Percentiles rank a stretch among this genome's conserved stretches.
These are phyloP conservation scores for Phyllosticta citriasiana DNA, from an alignment of 2,329 filamentous ascomycete genomes.

Conservation along the genomic window DNA sequence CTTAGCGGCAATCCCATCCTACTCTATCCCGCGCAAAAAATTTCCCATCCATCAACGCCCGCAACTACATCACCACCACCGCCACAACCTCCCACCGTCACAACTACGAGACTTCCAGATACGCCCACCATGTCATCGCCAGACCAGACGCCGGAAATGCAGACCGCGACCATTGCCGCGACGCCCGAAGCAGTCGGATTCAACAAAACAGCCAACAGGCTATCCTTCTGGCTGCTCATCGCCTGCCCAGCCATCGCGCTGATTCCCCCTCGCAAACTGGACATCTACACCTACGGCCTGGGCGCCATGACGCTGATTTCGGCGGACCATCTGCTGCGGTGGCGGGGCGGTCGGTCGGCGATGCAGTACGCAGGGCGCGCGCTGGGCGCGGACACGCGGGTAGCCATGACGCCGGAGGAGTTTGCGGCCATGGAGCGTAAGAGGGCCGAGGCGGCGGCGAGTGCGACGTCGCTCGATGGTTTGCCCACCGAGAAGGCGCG, in stretches of 20 bases:
- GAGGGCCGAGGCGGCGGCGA: not conserved
- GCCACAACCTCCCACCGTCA: not conserved
- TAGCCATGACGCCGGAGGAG: not conserved
- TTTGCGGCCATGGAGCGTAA: not conserved
- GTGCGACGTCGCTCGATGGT: conserved; percentile 12
- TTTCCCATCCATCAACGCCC: not conserved
- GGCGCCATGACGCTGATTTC: conserved; percentile 39
- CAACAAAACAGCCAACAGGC: conserved; percentile 29
- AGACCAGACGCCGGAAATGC: not conserved
- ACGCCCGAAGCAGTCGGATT: conserved; percentile 13
- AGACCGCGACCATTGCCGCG: not conserved
- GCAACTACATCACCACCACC: not conserved
- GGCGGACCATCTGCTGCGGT: conserved; percentile 38
- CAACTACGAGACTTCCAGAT: not conserved
- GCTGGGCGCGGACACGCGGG: not conserved
- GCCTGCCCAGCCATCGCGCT: conserved; percentile 44
- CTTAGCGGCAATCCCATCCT: not conserved
- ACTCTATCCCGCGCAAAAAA: not conserved
- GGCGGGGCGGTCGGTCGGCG: conserved; percentile 30
- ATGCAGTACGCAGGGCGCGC: conserved; percentile 20
- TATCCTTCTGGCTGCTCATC: conserved; percentile 40
- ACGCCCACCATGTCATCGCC: not conserved
- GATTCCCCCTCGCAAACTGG: conserved; percentile 52
- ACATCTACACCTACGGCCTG: conserved; percentile 49
- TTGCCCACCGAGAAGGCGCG: conserved; percentile 29